phyloP scores from a whole-genome alignment of 768 basidiomycete genomes.

The Suillus americanus region DNA sequence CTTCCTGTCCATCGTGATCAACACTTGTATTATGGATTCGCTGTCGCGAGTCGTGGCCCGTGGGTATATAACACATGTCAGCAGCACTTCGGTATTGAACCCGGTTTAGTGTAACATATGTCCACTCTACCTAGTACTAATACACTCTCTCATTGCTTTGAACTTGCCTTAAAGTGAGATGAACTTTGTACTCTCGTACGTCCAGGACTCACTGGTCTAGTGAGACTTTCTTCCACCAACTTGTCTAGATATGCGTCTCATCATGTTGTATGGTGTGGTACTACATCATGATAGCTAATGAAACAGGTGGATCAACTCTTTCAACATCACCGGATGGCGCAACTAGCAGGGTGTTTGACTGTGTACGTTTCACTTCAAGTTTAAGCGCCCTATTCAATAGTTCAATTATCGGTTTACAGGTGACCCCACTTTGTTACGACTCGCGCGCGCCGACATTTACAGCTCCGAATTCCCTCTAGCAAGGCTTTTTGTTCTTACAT shows the following conservation, averaged over 20 bases:
- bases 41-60: background rate
- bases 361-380: background rate
- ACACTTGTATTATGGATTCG: background rate
- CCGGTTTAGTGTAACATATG: too few species aligned
- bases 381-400: background rate
- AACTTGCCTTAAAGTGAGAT: too few species aligned
- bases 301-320: background rate
- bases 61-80: background rate
- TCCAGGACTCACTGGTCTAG: too few species aligned
- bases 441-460: background rate
- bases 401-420: background rate
- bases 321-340: background rate
- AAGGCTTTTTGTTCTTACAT: too few species aligned
- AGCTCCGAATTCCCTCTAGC: too few species aligned
- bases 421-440: background rate
- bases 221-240: too few species aligned
- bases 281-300: too few species aligned
- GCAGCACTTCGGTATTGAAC: too few species aligned
- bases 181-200: too few species aligned
- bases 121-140: too few species aligned
- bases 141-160: background rate
- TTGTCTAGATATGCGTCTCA: too few species aligned
- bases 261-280: too few species aligned
- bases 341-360: background rate
- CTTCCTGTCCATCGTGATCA: background rate